Base-by-base conservation (phyloP, 805 yeast species). In the Saturnispora dispora region DNA sequence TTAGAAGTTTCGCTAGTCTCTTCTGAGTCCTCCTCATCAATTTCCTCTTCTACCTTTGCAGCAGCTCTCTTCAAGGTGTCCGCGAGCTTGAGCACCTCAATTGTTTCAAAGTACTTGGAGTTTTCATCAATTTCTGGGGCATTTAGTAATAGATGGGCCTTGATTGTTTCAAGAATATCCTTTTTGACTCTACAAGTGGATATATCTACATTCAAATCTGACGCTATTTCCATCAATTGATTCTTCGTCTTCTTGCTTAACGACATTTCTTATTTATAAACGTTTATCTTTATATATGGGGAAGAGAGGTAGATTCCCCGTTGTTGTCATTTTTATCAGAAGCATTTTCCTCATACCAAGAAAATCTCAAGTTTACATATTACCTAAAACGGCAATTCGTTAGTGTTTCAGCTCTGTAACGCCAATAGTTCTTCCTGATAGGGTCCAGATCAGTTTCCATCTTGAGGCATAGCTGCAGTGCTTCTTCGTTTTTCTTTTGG, bases 31-130 rank as follows among this genome's bases (percentile, higher is more conserved):
- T 41, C 50, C 5, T 36, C 52, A 15, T 42, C 46, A 28, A 41
- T 40, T 11, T 48, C 95, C 66, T 93, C 79, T 61, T 83, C 87
- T 50, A 77, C 73, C 50, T 88, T 87, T 18, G 91, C 91, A 33
- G 60, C 48, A 4, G 55, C 45, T 22, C 53, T 53, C 9, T 52
- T 37, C 17, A 37, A 18, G 20, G 25, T 37, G 23, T 37, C 41
- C 2, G 41, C 41, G 18, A 37, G 41, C 18, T 49, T 53, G 3
- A 55, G 50, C 20, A 55, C 52, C 17, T 52, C 54, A 8, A 62
- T 66, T n/a, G 55, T 53, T 17, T 62, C 63, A 50, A 63, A 63
- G 44, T 59, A 66, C 47, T 62, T 61, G 25, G 63, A 59, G 48
- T 50, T 54, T 33, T 59, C 55, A 23, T 56, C 58, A 42, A 57